phyloP scores from a whole-genome alignment of 2,329 filamentous ascomycete genomes.

The Paraphaeosphaeria minitans region DNA sequence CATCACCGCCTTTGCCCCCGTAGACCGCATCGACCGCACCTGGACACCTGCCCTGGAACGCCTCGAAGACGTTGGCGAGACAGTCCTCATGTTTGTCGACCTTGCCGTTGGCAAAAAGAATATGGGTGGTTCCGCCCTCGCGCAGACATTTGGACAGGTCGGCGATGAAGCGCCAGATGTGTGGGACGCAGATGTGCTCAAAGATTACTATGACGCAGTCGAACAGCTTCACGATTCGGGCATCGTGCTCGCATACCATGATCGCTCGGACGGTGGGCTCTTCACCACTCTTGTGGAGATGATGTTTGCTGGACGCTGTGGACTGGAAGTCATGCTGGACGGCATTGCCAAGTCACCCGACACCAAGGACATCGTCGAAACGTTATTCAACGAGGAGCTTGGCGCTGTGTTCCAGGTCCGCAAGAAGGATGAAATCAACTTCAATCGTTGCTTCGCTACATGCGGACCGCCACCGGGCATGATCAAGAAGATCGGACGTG shows the following conservation, averaged over 20 bases:
- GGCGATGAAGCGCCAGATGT: conserved; percentile 87
- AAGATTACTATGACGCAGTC: conserved; percentile 90
- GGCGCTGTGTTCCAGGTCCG: conserved; percentile 95
- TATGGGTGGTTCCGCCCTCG: conserved; percentile 87
- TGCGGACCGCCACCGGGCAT: conserved; percentile 82
- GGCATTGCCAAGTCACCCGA: conserved; percentile 66
- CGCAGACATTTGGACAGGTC: conserved; percentile 85
- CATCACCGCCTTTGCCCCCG: conserved; percentile 87
- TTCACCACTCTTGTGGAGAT: conserved; percentile 92
- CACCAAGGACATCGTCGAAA: conserved; percentile 69
- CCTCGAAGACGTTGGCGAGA: conserved; percentile 85
- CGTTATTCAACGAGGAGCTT: conserved; percentile 94
- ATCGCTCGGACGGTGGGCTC: conserved; percentile 89
- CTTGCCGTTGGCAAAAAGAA: conserved; percentile 80
- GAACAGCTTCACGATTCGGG: conserved; percentile 68
- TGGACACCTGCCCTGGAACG: conserved; percentile 92
- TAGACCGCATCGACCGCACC: conserved; percentile 80
- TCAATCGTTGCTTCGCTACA: conserved; percentile 88
- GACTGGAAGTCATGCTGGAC: conserved; percentile 83
- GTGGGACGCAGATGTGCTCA: conserved; percentile 77
- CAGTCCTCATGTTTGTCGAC: conserved; percentile 87
- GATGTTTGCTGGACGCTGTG: conserved; percentile 96
- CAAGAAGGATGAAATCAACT: conserved; percentile 80
- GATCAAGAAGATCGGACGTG: conserved; percentile 81
- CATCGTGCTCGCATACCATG: conserved; percentile 90